Evolutionary conservation across 176 grass and related monocot species (phyloP).

Genomic region (Thinopyrum elongatum): DNA sequence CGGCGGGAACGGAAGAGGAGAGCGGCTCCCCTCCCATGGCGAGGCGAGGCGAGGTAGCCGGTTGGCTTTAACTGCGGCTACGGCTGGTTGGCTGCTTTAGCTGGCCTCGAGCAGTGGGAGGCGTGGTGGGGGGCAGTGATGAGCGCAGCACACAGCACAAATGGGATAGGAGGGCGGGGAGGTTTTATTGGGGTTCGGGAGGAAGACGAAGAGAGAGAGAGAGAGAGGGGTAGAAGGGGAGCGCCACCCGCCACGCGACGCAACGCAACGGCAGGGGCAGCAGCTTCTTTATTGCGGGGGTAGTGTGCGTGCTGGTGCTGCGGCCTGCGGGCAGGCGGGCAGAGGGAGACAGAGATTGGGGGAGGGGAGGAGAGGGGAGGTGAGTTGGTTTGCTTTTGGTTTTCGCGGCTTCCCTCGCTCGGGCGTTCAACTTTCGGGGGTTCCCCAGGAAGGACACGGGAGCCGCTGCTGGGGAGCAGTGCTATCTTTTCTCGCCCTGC

Average conservation of each 20-base stretch:
- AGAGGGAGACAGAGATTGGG: not conserved
- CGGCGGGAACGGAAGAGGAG: slow-evolving; percentile 32
- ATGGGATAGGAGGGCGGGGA: not conserved
- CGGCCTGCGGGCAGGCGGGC: not conserved
- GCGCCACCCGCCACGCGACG: not conserved
- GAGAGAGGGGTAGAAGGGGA: not conserved
- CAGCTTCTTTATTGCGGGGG: slow-evolving; percentile 33
- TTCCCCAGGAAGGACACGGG: too few relatives aligned
- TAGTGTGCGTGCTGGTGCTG: not conserved
- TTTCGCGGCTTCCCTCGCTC: not conserved
- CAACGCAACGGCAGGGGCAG: not conserved
- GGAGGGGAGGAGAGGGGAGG: not conserved
- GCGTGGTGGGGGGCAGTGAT: slow-evolving; percentile 17
- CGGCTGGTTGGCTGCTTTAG: not conserved
- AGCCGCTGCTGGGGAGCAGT: too few relatives aligned
- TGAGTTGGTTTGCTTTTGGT: not conserved
- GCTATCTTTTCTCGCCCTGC: too few relatives aligned
- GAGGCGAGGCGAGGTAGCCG: not conserved
- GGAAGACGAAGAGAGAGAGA: slow-evolving; percentile 12
- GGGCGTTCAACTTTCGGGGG: slow-evolving; percentile 17
- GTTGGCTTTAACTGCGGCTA: not conserved
- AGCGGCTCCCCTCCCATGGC: slow-evolving; percentile 41
- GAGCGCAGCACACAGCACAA: not conserved
- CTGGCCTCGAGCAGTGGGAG: slow-evolving; percentile 19
- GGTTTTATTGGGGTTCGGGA: slow-evolving; percentile 46